Conservation (phyloP, 176 grass and related monocot genomes). For the Neostapfia colusana region DNA sequence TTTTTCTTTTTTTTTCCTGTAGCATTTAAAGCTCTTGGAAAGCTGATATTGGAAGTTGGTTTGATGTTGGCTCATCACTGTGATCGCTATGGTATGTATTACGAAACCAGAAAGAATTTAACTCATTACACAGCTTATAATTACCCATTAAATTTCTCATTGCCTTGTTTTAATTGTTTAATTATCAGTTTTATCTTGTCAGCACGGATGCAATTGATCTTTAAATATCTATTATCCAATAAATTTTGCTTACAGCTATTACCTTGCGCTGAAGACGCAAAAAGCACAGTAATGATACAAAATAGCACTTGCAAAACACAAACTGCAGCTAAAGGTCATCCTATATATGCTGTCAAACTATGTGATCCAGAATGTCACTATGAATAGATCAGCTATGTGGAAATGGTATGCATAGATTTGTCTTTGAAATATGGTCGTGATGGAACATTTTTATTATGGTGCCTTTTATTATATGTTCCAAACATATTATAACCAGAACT, state of each 20-base stretch:
- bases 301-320: background rate
- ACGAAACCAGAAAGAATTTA: background rate
- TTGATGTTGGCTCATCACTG: constrained; percentile 91
- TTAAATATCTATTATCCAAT: background rate
- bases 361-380: no score
- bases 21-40: constrained; percentile 95
- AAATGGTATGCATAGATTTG: background rate
- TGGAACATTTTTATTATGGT: background rate
- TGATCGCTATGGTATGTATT: constrained; percentile 78
- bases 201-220: background rate
- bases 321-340: background rate
- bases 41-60: constrained; percentile 81
- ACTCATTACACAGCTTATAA: background rate
- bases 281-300: background rate
- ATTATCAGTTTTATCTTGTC: background rate
- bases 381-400: background rate
- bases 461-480: background rate
- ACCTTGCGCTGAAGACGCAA: background rate
- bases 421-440: background rate
- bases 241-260: background rate
- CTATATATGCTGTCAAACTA: background rate
- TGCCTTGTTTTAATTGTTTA: background rate
- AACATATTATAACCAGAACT: background rate
- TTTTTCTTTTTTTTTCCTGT: constrained; percentile 4
- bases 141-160: background rate